phyloP scores from a whole-genome alignment of 2,329 filamentous ascomycete genomes.

The Xylaria sp. region DNA sequence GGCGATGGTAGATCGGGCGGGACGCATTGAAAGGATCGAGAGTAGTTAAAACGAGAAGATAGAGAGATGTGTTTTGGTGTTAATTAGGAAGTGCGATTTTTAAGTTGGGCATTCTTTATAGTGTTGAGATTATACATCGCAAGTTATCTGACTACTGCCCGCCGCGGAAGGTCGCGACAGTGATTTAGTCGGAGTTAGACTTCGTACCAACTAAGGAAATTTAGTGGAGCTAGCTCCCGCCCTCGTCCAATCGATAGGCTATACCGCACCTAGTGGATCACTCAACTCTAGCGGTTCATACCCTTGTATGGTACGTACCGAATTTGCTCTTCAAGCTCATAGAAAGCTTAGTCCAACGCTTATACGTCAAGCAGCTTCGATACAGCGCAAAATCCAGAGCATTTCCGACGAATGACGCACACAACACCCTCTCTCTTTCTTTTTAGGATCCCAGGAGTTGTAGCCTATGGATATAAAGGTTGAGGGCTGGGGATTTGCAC shows the following conservation, averaged over 20 bases:
- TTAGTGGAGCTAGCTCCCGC: not conserved
- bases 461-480: not conserved
- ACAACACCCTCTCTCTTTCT: not conserved
- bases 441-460: not conserved
- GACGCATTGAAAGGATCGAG: conserved; percentile 1
- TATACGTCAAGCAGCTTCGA: not conserved
- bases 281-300: not conserved
- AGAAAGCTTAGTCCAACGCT: not conserved
- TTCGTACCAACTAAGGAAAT: not conserved
- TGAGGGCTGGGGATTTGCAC: not conserved
- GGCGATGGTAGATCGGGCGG: not conserved
- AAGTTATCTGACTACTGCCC: not conserved
- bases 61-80: not conserved
- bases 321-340: not conserved
- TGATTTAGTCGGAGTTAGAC: no score
- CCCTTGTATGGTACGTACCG: not conserved
- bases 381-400: not conserved
- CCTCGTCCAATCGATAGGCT: not conserved
- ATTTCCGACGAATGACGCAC: not conserved
- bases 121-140: not conserved
- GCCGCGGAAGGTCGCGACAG: not conserved
- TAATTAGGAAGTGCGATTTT: not conserved
- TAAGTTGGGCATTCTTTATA: not conserved
- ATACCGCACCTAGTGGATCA: no score
- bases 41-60: not conserved